Conservation (phyloP, 2,329 filamentous ascomycete genomes). For the Fusarium sp. region DNA sequence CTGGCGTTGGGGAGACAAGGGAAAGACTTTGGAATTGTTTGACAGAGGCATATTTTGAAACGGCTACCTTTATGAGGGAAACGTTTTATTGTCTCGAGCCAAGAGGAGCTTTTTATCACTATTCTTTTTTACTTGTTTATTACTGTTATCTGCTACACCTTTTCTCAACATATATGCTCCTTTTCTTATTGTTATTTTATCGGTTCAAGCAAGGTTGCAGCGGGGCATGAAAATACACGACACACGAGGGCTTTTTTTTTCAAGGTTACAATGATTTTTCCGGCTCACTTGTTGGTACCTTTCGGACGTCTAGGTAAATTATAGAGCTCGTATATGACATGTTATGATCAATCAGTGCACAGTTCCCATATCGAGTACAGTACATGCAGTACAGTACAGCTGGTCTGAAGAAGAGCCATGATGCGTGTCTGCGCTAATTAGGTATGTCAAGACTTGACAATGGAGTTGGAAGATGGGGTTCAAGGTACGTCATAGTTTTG, state of each 20-base stretch:
- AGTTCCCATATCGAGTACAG: not conserved
- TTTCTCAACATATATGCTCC: slow-evolving; percentile 33
- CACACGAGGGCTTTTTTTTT: slow-evolving; percentile 19
- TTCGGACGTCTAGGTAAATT: slow-evolving; percentile 2
- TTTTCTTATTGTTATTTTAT: slow-evolving; percentile 22
- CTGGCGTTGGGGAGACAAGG: slow-evolving; percentile 48
- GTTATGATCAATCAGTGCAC: not conserved
- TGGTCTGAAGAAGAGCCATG: not conserved
- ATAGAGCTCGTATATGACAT: slow-evolving; percentile 26
- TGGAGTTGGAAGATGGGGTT: not conserved
- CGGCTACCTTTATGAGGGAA: slow-evolving; percentile 1
- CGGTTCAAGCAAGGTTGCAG: slow-evolving; percentile 34
- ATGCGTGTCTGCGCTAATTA: not conserved
- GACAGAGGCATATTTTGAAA: slow-evolving; percentile 12
- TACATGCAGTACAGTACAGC: not conserved
- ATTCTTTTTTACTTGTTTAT: slow-evolving; percentile 1
- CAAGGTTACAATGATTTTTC: slow-evolving; percentile 8
- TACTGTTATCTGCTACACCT: slow-evolving; percentile 4
- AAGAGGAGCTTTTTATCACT: slow-evolving; percentile 17
- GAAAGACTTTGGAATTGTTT: slow-evolving; percentile 33
- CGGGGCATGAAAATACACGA: slow-evolving; percentile 47
- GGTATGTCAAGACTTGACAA: not conserved
- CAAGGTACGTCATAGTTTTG: not conserved
- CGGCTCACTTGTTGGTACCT: slow-evolving; percentile 4
- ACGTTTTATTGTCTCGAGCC: slow-evolving; percentile 16